Conservation (phyloP, 2,329 filamentous ascomycete genomes). For the Fusarium sacchari region DNA sequence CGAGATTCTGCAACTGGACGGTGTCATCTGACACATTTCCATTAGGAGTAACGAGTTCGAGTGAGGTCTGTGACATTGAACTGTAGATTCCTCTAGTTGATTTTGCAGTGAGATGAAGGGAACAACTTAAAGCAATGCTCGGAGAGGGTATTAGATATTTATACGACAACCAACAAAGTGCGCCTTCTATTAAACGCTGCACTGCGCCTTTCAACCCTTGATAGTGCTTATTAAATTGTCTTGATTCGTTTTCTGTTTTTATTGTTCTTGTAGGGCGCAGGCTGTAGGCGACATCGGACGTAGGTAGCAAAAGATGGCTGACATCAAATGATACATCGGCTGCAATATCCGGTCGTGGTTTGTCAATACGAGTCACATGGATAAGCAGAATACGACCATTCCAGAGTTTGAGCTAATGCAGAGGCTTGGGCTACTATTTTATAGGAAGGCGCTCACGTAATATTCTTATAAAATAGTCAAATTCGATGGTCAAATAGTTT, state of each 20-base stretch:
- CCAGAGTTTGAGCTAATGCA: slow-evolving; percentile 11
- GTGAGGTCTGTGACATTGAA: slow-evolving; percentile 11
- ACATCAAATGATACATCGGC: background rate
- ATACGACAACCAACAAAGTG: background rate
- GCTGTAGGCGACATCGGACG: slow-evolving; percentile 9
- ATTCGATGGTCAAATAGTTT: slow-evolving; percentile 11
- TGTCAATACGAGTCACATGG: background rate
- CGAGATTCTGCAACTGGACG: background rate
- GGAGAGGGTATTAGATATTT: background rate
- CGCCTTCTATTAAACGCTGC: background rate
- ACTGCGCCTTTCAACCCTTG: background rate
- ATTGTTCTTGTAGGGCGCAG: slow-evolving; percentile 19
- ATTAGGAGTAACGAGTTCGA: background rate
- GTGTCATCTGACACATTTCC: background rate
- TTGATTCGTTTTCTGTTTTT: background rate
- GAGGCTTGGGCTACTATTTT: background rate
- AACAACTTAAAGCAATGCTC: background rate
- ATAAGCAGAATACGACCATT: background rate
- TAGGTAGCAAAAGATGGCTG: background rate
- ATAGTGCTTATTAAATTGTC: background rate
- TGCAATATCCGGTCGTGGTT: background rate
- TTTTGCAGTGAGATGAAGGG: background rate
- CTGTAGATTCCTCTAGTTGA: rapidly evolving
- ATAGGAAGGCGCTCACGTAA: background rate
- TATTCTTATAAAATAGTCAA: slow-evolving; percentile 2